A percentile compares a stretch with the other conserved stretches of the same genome.
Evolutionary conservation across 2,329 filamentous ascomycete species (phyloP).

Genomic region (Aspergillus sp.): DNA sequence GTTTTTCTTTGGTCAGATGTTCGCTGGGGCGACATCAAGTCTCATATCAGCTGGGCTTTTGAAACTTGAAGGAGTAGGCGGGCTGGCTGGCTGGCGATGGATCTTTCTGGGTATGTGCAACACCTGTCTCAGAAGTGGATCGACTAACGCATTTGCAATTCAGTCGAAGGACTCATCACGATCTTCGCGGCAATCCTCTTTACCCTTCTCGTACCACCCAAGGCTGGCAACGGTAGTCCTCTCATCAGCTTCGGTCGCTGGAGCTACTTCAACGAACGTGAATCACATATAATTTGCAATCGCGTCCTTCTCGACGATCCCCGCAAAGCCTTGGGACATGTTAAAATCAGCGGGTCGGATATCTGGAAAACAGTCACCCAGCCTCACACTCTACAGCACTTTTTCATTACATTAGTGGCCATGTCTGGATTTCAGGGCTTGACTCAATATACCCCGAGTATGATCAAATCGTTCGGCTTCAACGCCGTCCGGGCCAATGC

Average conservation of each 20-base stretch:
- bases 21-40: conserved; percentile 41
- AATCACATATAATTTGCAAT: conserved; percentile 37
- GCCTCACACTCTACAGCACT: conserved; percentile 51
- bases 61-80: conserved; percentile 45
- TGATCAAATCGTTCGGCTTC: conserved; percentile 53
- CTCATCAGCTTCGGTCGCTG: conserved; percentile 32
- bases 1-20: conserved; percentile 54
- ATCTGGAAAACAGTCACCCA: conserved; percentile 35
- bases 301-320: conserved; percentile 44
- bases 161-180: conserved; percentile 52
- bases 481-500: conserved; percentile 47
- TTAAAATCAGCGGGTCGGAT: conserved; percentile 34
- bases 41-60: conserved; percentile 39
- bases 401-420: conserved; percentile 43
- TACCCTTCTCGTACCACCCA: conserved; percentile 36
- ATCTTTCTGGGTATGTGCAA: conserved; percentile 38
- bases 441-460: conserved; percentile 52
- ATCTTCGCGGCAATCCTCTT: conserved; percentile 38
- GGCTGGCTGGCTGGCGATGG: conserved; percentile 54
- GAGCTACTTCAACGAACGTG: conserved; percentile 41
- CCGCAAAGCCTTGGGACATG: conserved; percentile 28
- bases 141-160: no score
- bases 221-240: conserved; percentile 30
- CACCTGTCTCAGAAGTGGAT: no score
- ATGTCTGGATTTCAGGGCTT: conserved; percentile 46